Evolutionary conservation across 805 yeast genomes (phyloP).

Genomic region (Lachancea mirantina): DNA sequence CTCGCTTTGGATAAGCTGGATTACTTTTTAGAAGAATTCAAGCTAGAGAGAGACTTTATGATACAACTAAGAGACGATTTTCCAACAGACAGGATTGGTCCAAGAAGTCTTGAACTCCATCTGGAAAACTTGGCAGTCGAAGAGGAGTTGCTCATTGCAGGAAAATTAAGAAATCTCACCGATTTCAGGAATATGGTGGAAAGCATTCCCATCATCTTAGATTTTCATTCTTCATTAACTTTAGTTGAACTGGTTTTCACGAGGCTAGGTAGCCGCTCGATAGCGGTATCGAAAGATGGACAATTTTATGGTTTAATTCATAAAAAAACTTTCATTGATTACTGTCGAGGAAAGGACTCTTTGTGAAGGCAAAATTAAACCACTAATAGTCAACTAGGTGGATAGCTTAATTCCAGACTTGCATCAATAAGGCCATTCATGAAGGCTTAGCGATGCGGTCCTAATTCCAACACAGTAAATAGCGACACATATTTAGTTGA

Average conservation of each 20-base stretch:
- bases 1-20: conserved; percentile 37
- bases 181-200: conserved; percentile 41
- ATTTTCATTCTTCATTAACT: conserved; percentile 41
- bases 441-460: too few species aligned
- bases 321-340: conserved; percentile 46
- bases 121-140: background rate
- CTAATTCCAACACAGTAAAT: too few species aligned
- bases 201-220: conserved; percentile 40
- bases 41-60: conserved; percentile 1
- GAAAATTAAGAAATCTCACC: conserved; percentile 24
- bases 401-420: too few species aligned
- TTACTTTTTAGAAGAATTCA: conserved; percentile 5
- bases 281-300: conserved; percentile 42
- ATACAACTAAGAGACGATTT: conserved; percentile 4
- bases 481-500: too few species aligned
- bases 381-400: too few species aligned
- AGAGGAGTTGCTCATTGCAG: conserved; percentile 6
- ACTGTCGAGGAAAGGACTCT: conserved; percentile 23
- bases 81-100: too few species aligned
- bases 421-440: too few species aligned
- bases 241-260: conserved; percentile 46
- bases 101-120: background rate
- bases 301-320: conserved; percentile 45
- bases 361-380: too few species aligned
- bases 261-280: conserved; percentile 43